Conservation (phyloP, 768 basidiomycete genomes). For the Pisolithus tinctorius region DNA sequence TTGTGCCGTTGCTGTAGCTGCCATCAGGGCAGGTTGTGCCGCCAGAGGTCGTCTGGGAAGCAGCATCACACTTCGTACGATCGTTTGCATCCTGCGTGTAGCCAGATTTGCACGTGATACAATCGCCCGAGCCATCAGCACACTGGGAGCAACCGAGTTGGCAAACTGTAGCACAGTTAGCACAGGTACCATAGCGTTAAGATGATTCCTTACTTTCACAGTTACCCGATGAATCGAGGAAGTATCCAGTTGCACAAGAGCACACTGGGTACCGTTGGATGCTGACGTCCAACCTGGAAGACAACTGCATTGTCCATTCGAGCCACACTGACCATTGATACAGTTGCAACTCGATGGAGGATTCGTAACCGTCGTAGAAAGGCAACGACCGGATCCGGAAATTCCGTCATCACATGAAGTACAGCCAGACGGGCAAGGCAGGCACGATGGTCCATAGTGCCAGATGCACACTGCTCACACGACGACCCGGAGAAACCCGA, state of each 20-base stretch:
- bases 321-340: constrained; percentile 68
- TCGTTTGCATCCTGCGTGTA: constrained; percentile 65
- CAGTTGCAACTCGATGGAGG: constrained; percentile 72
- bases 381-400: constrained; percentile 69
- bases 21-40: constrained; percentile 59
- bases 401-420: constrained; percentile 72
- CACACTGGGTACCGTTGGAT: constrained; percentile 69
- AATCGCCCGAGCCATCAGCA: constrained; percentile 59
- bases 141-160: constrained; percentile 67
- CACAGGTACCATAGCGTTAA: neutral
- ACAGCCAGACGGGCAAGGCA: constrained; percentile 65
- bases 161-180: constrained; percentile 45
- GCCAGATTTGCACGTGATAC: constrained; percentile 63
- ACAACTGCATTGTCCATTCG: constrained; percentile 67
- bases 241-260: constrained; percentile 73
- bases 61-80: constrained; percentile 56
- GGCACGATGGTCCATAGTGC: constrained; percentile 70
- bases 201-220: constrained; percentile 51
- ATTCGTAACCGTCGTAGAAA: constrained; percentile 42
- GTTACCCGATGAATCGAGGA: constrained; percentile 59
- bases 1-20: constrained; percentile 51
- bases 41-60: constrained; percentile 40
- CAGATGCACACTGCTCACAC: constrained; percentile 70
- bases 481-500: constrained; percentile 70
- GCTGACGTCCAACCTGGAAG: constrained; percentile 70